Conservation (phyloP, 179 eudicot genomes). For the Spinacia oleracea region DNA sequence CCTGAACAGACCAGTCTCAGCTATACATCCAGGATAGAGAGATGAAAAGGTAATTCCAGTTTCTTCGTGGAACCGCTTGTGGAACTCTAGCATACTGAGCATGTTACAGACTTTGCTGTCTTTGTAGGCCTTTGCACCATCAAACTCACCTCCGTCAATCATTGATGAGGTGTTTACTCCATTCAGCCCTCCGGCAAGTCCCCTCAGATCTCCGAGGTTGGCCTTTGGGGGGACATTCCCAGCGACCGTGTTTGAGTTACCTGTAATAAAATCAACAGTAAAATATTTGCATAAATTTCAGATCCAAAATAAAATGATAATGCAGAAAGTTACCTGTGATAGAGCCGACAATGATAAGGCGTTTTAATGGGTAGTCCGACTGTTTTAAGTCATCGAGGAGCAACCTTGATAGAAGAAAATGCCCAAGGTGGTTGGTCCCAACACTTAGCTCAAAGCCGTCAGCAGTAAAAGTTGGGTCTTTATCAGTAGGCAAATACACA, state of each 20-base stretch:
- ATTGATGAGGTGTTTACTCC: constrained; percentile 63
- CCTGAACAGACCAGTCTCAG: constrained; percentile 73
- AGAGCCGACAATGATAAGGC: constrained; percentile 69
- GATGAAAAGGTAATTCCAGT: constrained; percentile 69
- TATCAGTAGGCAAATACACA: constrained; percentile 62
- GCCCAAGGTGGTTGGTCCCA: constrained; percentile 71
- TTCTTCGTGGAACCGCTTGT: constrained; percentile 69
- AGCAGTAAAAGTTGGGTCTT: constrained; percentile 62
- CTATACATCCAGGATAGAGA: constrained; percentile 79
- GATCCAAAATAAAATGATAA: neutral
- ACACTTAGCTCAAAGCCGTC: constrained; percentile 77
- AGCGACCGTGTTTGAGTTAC: constrained; percentile 79
- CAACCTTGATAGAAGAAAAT: constrained; percentile 58
- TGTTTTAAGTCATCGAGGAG: constrained; percentile 57
- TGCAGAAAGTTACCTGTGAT: constrained; percentile 50
- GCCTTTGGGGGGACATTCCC: constrained; percentile 83
- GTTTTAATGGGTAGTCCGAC: constrained; percentile 56
- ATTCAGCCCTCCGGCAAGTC: constrained; percentile 63
- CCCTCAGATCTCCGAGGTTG: constrained; percentile 71
- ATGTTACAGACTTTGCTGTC: constrained; percentile 94
- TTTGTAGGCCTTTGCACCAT: constrained; percentile 87
- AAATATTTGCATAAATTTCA: neutral
- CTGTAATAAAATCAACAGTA: constrained; percentile 30
- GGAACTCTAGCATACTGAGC: constrained; percentile 87
- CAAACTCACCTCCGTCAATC: constrained; percentile 87